Conservation (phyloP, 2,329 filamentous ascomycete species). For the Cladosporium sp. region DNA sequence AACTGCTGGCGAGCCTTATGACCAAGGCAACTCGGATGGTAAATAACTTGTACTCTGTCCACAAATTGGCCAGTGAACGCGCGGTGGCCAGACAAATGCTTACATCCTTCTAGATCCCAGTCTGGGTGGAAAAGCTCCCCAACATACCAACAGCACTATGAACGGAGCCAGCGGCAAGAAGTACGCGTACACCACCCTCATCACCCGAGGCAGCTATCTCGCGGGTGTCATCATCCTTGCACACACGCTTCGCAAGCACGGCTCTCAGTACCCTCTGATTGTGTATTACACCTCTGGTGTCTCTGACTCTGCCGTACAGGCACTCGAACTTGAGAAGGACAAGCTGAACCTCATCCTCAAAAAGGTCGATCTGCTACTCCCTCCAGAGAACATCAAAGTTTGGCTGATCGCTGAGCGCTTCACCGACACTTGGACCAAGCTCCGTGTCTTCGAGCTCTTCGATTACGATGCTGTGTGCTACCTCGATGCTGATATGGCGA, state of each 20-base stretch:
- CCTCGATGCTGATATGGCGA: constrained; percentile 55
- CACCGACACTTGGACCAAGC: constrained; percentile 57
- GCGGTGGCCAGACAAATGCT: background rate
- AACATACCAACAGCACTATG: background rate
- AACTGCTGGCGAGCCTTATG: constrained; percentile 69
- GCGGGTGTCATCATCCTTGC: constrained; percentile 54
- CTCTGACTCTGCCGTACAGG: constrained; percentile 40
- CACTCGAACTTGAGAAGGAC: constrained; percentile 44
- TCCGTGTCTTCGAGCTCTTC: constrained; percentile 52
- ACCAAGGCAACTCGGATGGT: constrained; percentile 71
- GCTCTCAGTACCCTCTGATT: constrained; percentile 49
- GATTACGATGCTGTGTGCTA: constrained; percentile 48
- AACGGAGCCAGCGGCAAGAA: constrained; percentile 13
- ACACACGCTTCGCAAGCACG: constrained; percentile 49
- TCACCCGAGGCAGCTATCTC: constrained; percentile 54
- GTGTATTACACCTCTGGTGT: constrained; percentile 52
- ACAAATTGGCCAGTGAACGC: background rate
- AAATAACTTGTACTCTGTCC: background rate
- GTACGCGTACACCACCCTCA: constrained; percentile 51
- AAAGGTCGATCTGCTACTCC: constrained; percentile 44
- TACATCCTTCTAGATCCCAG: constrained; percentile 2
- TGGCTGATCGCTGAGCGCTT: constrained; percentile 53
- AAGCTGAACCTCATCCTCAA: constrained; percentile 44
- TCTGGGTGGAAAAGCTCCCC: constrained; percentile 11
- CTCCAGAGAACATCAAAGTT: constrained; percentile 38